Evolutionary conservation across 768 basidiomycete species (phyloP), one percentile per base, ranked within the genome.

Genomic region (Phylloporus rhodoxanthus): DNA sequence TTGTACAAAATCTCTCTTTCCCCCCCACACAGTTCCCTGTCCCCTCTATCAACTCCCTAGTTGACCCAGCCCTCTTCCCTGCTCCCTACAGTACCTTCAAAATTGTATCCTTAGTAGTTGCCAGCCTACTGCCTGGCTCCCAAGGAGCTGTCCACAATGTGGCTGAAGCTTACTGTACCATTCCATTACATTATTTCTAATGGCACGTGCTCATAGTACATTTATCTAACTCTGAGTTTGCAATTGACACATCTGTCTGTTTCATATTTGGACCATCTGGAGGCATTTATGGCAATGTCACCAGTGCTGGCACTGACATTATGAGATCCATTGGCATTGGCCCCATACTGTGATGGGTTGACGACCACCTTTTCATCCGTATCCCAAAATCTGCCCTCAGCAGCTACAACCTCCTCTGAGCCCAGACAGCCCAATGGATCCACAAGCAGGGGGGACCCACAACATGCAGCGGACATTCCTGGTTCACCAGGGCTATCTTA

Each of bases 131-230:
- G n/a, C n/a, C n/a, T n/a, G n/a, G n/a, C n/a, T n/a, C n/a, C n/a
- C n/a, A 47, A 14, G 50, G 25, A 0, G 49, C 50, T 1, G 32
- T 48, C 0, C 1, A 21, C 1, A 43, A 54, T 2, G 26, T 51
- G 0, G 30, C 50, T 2, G 50, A 51, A 15, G 53, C 43, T 0
- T 54, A 54, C 11, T 9, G 10, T 0, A 69, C 61, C 0, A 59
- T 75, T 0, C 71, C 69, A 0, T 23, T 70, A 0, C 55, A 61
- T 10, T 58, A 48, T 0, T 55, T 55, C 0, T 72, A 75, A 25
- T 75, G 70, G 68, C 72, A 0, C 68, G 26, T 63, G 0, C 32
- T 62, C 0, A 68, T 73, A 0, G 57, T 73, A 0, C 51, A 60
- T 0, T 52, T 70, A 0, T 26, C 21, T 1, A 33, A 51, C 0